Conservation (phyloP, 257 asterid genomes). For the Craterostigma plantagineum region DNA sequence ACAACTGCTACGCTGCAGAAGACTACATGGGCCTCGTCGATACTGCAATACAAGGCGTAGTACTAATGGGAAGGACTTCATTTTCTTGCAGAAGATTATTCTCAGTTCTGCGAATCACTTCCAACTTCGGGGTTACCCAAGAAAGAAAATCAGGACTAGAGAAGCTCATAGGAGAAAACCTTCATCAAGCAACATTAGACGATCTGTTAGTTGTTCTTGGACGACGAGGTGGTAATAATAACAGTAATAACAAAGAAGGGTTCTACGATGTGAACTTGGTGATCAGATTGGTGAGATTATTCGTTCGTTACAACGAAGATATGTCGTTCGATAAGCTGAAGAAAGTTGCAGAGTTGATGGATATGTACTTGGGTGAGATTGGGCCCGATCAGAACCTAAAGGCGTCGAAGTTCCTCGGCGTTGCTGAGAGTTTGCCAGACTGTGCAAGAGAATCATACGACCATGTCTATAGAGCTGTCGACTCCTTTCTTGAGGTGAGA, state of each 20-base stretch:
- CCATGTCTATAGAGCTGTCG: constrained; percentile 61
- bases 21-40: constrained; percentile 38
- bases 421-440: constrained; percentile 75
- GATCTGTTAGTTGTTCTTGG: constrained; percentile 48
- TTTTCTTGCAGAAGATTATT: constrained; percentile 60
- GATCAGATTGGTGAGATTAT: constrained; percentile 37
- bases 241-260: too few species aligned
- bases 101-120: constrained; percentile 38
- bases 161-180: constrained; percentile 45
- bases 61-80: constrained; percentile 23
- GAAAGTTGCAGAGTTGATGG: constrained; percentile 34
- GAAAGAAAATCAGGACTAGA: constrained; percentile 32
- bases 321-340: constrained; percentile 20
- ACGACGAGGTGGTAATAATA: constrained; percentile 10
- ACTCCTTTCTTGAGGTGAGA: constrained; percentile 60
- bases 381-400: constrained; percentile 59
- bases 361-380: constrained; percentile 53
- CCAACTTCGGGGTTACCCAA: constrained; percentile 29
- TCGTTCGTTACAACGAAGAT: constrained; percentile 23
- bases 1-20: neutral
- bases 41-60: constrained; percentile 45
- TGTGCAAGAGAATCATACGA: constrained; percentile 59
- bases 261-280: constrained; percentile 66
- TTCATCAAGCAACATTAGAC: constrained; percentile 53
- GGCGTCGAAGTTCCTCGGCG: constrained; percentile 45